These are phyloP conservation scores for Teunomyces aglyptinius DNA, from an alignment of 805 yeast species.

Conservation along the genomic window DNA sequence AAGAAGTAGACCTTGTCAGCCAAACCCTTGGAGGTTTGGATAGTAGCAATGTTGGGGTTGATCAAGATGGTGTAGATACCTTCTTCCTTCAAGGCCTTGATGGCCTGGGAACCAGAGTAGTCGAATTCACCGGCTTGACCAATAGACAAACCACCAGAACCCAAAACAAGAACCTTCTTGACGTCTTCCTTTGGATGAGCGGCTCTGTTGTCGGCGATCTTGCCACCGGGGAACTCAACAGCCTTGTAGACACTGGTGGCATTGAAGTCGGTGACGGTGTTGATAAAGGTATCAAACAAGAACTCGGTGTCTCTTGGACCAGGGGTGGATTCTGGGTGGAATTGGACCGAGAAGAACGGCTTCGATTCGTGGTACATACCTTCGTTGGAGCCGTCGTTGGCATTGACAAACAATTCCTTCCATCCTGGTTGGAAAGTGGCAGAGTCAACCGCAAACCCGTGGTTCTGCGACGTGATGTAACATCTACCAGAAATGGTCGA, in stretches of 20 bases:
- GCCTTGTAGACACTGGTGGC: constrained; percentile 59
- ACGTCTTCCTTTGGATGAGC: constrained; percentile 77
- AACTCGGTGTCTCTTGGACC: constrained; percentile 99
- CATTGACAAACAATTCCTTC: constrained; percentile 92
- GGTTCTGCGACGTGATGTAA: constrained; percentile 98
- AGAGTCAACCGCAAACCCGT: constrained; percentile 95
- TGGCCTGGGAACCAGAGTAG: constrained; percentile 98
- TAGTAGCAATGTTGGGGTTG: constrained; percentile 97
- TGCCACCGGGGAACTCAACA: constrained; percentile 90
- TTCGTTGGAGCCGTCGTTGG: constrained; percentile 97
- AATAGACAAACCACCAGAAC: constrained; percentile 97
- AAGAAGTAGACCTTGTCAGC: constrained; percentile 97
- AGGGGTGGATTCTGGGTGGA: constrained; percentile 98
- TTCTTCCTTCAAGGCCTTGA: constrained; percentile 96
- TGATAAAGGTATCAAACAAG: constrained; percentile 88
- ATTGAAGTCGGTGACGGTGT: constrained; percentile 70
- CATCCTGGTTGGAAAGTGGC: constrained; percentile 72
- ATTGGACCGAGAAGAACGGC: constrained; percentile 96
- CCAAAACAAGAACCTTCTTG: constrained; percentile 89
- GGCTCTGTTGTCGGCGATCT: constrained; percentile 65
- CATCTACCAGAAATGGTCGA: constrained; percentile 89
- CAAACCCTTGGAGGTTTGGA: constrained; percentile 95
- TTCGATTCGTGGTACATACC: constrained; percentile 89
- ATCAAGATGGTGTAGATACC: constrained; percentile 94
- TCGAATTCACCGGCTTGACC: constrained; percentile 99